Percentiles rank a stretch among this genome's conserved stretches.
These are phyloP conservation scores for Leptodontidium sp. DNA, from an alignment of 2,329 filamentous ascomycete genomes.

Conservation along the genomic window DNA sequence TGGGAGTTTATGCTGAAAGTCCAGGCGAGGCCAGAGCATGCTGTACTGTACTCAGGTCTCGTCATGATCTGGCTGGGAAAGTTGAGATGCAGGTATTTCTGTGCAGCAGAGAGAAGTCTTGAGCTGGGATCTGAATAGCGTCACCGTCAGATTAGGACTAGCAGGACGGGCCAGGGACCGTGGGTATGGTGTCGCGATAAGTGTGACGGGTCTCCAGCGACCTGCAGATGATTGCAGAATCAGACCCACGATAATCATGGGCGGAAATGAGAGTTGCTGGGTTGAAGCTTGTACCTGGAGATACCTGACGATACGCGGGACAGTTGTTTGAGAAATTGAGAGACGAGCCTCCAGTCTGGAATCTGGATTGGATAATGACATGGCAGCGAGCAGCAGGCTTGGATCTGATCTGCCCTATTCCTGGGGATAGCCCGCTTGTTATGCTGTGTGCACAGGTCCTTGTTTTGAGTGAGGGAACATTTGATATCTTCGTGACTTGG, in stretches of 20 bases:
- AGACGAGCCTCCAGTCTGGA: not conserved
- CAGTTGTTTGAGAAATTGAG: conserved; percentile 1
- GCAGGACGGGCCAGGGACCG: not conserved
- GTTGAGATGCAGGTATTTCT: not conserved
- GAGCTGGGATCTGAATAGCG: conserved; percentile 9
- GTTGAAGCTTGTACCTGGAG: conserved; percentile 12
- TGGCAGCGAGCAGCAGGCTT: not conserved
- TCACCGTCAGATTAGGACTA: conserved; percentile 8
- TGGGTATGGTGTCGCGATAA: conserved; percentile 8
- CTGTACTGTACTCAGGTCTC: not conserved
- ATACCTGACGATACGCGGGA: not conserved
- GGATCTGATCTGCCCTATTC: not conserved
- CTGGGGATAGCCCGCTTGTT: not conserved
- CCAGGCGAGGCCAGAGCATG: not conserved
- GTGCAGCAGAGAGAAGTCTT: not conserved
- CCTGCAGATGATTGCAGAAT: not conserved
- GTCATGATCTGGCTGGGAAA: not conserved
- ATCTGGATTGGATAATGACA: not conserved
- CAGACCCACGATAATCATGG: conserved; percentile 5
- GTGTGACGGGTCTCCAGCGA: conserved; percentile 2
- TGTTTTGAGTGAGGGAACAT: not conserved
- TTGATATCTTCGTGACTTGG: conserved; percentile 9
- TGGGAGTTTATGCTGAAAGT: not conserved
- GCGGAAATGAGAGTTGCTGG: conserved; percentile 9
- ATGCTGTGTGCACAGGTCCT: conserved; percentile 13